Evolutionary conservation across 805 yeast species (phyloP), one percentile per base, ranked within the genome.

Genomic region (Metschnikowia drakensbergensis): DNA sequence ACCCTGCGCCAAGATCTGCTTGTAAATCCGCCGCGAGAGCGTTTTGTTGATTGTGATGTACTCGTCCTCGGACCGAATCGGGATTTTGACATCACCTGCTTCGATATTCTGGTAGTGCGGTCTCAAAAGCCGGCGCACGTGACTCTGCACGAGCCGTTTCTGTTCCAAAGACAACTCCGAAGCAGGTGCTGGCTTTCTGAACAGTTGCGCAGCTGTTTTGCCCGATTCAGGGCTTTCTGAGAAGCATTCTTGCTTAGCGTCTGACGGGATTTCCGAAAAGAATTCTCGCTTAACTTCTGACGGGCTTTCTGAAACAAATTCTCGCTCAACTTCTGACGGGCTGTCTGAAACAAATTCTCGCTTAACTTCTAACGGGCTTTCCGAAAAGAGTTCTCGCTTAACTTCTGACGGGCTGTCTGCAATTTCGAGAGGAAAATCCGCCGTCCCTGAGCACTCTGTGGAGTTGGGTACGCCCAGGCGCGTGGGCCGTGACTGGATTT

Each of bases 1-100:
- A 3, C 25, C 43, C 42, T 17, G 42, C 7, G 31, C 27, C 30
- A 59, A 41, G 13, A 71, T 59, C 5, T 63, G 58, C 17, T 65
- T 65, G 60, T 88, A 87, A 17, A 86, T 62, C 37, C 68, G 67
- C 45, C 88, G 71, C 10, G 91, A 84, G 5, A 86, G 82, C 3
- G 66, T 66, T 65, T 79, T 80, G 64, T 87, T 87, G 47, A 86
- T 73, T 11, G 62, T 63, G 3, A 88, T 84, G 60, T 83, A 88
- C 44, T 64, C 66, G 8, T 57, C 58, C 51, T 72, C 75, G 3
- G 64, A 46, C 4, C 49, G 54, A 10, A 71, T 69, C 11, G 33
- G 36, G 4, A 28, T 8, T 6, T 4, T n/a, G n/a, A 35, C 13
- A 22, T 13, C 29, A 9, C 26, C 22, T 11, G 22, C 13, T 7